phyloP scores from a whole-genome alignment of 202 grass and related monocot genomes.

The Hordeum pubiflorum region DNA sequence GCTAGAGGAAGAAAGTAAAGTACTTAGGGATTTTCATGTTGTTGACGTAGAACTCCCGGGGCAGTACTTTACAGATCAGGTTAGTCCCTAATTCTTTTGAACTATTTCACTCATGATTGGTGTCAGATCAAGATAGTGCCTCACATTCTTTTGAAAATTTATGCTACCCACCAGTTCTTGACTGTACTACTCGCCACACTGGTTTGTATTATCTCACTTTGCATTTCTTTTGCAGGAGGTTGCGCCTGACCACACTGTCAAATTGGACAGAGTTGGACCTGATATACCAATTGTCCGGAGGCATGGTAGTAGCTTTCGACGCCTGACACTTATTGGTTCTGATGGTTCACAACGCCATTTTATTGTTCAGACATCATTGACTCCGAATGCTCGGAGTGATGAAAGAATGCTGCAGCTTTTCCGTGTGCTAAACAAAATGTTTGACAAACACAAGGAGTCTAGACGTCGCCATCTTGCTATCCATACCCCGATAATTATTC shows the following conservation, averaged over 20 bases:
- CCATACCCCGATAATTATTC: conserved; percentile 99
- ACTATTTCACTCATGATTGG: background rate
- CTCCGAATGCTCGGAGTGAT: conserved; percentile 97
- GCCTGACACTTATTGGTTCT: conserved; percentile 91
- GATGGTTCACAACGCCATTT: conserved; percentile 99
- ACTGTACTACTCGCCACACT: background rate
- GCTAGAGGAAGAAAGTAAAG: conserved; percentile 97
- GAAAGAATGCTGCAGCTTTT: conserved; percentile 98
- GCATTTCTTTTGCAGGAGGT: conserved; percentile 61
- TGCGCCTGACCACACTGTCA: conserved; percentile 92
- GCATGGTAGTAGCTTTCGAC: conserved; percentile 92
- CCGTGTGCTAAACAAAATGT: conserved; percentile 95
- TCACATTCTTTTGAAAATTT: background rate
- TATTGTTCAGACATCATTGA: conserved; percentile 96
- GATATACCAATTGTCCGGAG: conserved; percentile 98
- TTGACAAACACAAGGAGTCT: conserved; percentile 98
- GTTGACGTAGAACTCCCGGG: conserved; percentile 94
- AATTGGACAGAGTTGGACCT: conserved; percentile 91
- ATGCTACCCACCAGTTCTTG: background rate
- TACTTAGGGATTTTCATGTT: conserved; percentile 89
- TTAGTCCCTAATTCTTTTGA: conserved; percentile 24
- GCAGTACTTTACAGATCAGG: conserved; percentile 97
- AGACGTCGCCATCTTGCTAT: conserved; percentile 78
- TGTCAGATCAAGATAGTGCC: background rate
- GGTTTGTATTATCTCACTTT: conserved; percentile 22